Base-by-base conservation (phyloP, 352 stramenopile genomes). In the Thraustochytrium striatum region DNA sequence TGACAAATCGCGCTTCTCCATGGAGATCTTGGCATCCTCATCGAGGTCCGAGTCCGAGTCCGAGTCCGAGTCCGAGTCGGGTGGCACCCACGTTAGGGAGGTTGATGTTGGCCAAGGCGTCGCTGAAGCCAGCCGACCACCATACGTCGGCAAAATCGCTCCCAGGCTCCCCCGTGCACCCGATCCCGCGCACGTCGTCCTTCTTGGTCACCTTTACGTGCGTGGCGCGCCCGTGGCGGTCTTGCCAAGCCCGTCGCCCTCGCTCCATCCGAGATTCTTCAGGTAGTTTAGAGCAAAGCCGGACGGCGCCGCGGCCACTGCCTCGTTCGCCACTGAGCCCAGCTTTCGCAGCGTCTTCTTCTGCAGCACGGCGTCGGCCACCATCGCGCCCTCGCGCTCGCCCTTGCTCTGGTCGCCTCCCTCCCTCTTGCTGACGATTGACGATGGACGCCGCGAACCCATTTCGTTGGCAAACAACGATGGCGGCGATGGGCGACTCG, bases 241-340 rank as follows among this genome's bases (percentile, higher is more conserved):
- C 58, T 80, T 80, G 16, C 70, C 70, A 13, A 80, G 58, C 25
- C 70, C 70, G 47, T 80, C 70, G 39, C 70, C 70, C 36, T 80
- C 70, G 16, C 41, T 25, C 70, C 70, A 80, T 8, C 70, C 70
- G 16, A 80, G 58, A n/a, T 28, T 5, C 58, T 80, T 80, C 61
- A 80, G 39, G 33, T 58, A 73, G 58, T 70, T 57, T 19, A 16
- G 57, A 7, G 55, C 70, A 28, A 80, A 80, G 7, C 7, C 41
- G 9, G 65, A 75, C 19, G 65, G 65, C 7, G 44, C 16, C 43
- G 44, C 44, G 5, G 65, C 43, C 2, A 30, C 52, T 21, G 9
- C 9, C 65, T 75, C 65, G 52, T 75, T 75, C 32, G 30, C 61
- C 41, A 9, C 21, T 8, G 30, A 39, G 11, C 32, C 65, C 13